phyloP scores from a whole-genome alignment of 768 basidiomycete species.

The Lentinula raphanica region DNA sequence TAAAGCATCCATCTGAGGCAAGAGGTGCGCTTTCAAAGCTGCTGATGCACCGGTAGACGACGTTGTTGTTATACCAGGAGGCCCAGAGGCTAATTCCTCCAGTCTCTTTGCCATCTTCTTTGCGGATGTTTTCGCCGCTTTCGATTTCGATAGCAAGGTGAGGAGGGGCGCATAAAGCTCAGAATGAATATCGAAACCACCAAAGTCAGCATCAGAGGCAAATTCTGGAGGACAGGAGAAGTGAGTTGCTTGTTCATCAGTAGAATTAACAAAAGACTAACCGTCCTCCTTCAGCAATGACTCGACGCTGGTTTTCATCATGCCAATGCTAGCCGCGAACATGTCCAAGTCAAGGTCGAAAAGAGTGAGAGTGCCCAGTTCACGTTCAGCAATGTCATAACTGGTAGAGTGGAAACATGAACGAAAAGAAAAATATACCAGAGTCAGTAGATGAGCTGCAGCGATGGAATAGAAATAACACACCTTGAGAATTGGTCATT shows the following conservation, averaged over 20 bases:
- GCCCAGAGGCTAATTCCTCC: slow-evolving; percentile 72
- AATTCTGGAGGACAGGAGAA: not conserved
- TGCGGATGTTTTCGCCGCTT: slow-evolving; percentile 73
- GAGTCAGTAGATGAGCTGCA: no score
- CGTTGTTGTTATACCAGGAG: slow-evolving; percentile 15
- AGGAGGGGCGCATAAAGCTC: slow-evolving; percentile 81
- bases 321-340: slow-evolving; percentile 86
- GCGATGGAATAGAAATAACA: not conserved
- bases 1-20: slow-evolving; percentile 69
- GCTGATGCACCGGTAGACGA: not conserved
- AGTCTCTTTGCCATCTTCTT: slow-evolving; percentile 88
- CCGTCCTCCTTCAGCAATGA: slow-evolving; percentile 73
- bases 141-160: slow-evolving; percentile 75
- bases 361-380: slow-evolving; percentile 73
- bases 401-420: slow-evolving; percentile 27
- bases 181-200: slow-evolving; percentile 66
- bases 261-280: slow-evolving; percentile 21
- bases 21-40: slow-evolving; percentile 66
- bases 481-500: not conserved
- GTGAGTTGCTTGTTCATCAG: not conserved
- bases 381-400: slow-evolving; percentile 86
- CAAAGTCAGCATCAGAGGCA: slow-evolving; percentile 69
- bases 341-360: slow-evolving; percentile 93
- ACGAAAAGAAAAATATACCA: no score
- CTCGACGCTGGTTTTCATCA: slow-evolving; percentile 83